Base-by-base conservation (phyloP, 2,329 filamentous ascomycete genomes). In the Mycosphaerella arachidis region DNA sequence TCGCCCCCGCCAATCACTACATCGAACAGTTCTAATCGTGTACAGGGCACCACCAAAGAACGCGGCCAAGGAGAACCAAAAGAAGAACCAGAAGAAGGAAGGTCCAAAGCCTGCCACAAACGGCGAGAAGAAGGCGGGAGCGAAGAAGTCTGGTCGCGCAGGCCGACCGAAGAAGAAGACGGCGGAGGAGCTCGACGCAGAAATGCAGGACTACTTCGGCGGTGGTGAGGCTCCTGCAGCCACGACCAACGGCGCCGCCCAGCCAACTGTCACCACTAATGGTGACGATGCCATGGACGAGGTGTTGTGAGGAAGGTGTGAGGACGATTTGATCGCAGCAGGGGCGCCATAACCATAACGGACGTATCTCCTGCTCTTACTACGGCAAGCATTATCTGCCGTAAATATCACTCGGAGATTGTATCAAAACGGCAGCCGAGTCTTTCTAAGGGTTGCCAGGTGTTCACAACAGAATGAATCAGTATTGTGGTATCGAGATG, bases 151-250 rank as follows among this genome's bases (percentile, higher is more conserved):
- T 46, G 86, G 86, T 67, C 88, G 80, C 71, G 80, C 82, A 66
- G 88, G 70, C 82, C 88, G 67, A 78, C 86, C 71, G 81, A 95
- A 86, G 77, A 78, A 82, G 80, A 97, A 97, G 89, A 96, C 92
- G 0, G 86, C 89, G 1, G 93, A 96, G 74, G 92, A 99, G 79
- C 86, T 99, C 29, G 94, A 99, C 75, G 92, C 91, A 4, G 94
- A 99, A 76, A 99, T 99, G 94, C 87, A 86, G 20, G 94, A 97
- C 76, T 99, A 99, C 80, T 97, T 95, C 74, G 86, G 82, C 56
- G 73, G 74, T 31, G 75, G 74, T 12, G 76, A 76, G 56, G 72
- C 70, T 46, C 76, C 74, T 61, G 78, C 79, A 58, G 73, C 77
- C 4, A 74, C 75, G 46, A 74, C 75, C 48, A 80, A 77, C 62